Evolutionary conservation across 169 alveolate genomes (phyloP), one percentile per base, ranked within the genome.

Genomic region (Eimeria nieschulzi): DNA sequence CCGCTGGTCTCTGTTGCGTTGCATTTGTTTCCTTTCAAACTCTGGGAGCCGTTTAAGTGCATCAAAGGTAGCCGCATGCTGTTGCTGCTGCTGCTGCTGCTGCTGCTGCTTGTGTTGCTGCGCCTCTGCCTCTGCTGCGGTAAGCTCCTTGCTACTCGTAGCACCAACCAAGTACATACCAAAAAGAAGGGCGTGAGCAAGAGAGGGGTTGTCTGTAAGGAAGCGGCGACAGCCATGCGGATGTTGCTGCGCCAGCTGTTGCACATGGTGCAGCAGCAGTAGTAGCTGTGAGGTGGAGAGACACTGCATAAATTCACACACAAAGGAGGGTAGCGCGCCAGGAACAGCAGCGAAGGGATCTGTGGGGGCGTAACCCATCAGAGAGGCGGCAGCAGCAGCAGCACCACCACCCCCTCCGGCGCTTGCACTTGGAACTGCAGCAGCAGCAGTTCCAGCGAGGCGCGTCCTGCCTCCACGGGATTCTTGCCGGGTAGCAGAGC

Each of bases 261-360:
- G 68, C 80, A 83, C 7, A 3, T 39, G 55, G 54, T 56, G n/a
- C 15, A 61, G 78, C 46, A 83, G 53, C 68, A 5, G 26, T 51
- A 83, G 46, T 39, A 83, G 61, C 80, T 83, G 91, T 68, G 82
- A 15, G 59, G 91, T 83, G 64, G 91, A 83, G 17, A 83, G 70
- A 13, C 79, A 59, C 91, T 64, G 79, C 66, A 83, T 54, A 33
- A 83, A 51, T 66, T 83, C 91, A 25, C 75, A 66, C 15, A 66
- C 26, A 25, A 66, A 66, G 46, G 75, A 66, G 5, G 75, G 75
- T 25, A 66, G 26, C 13, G 33, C 75, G 39, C 75, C 75, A 0
- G 75, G 75, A 66, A 25, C 75, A 66, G 75, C 75, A 19, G 75
- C 75, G 26, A 66, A 66, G 21, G 75, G 75, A 25, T 66, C 75